These are phyloP conservation scores for Linaria vulgaris DNA, from an alignment of 257 asterid genomes.

Conservation along the genomic window DNA sequence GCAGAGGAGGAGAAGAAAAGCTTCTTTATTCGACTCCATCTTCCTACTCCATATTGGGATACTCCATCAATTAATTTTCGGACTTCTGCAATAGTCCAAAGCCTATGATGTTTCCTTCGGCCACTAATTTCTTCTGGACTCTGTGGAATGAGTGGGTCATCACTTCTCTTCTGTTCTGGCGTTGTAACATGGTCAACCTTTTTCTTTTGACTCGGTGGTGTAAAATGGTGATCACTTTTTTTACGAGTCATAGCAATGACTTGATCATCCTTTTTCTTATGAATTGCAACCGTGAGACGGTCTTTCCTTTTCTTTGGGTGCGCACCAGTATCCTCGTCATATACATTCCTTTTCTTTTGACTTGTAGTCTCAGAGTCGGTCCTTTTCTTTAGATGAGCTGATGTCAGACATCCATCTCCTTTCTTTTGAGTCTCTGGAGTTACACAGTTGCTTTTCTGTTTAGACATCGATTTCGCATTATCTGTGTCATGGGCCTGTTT, in stretches of 20 bases:
- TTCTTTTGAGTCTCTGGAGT: conserved; percentile 38
- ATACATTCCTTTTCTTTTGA: conserved; percentile 5
- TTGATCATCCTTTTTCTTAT: not conserved
- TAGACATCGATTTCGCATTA: conserved; percentile 24
- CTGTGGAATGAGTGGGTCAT: conserved; percentile 23
- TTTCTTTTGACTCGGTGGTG: conserved; percentile 23
- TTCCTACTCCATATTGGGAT: conserved; percentile 85
- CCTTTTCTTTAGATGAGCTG: conserved; percentile 35
- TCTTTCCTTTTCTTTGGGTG: conserved; percentile 32
- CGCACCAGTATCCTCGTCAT: no score
- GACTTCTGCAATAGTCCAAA: conserved; percentile 90
- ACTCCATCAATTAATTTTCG: conserved; percentile 83
- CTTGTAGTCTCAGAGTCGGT: no score
- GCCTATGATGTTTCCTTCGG: conserved; percentile 81
- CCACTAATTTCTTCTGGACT: conserved; percentile 44
- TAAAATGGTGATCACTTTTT: conserved; percentile 23
- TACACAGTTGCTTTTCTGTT: conserved; percentile 28
- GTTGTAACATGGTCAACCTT: conserved; percentile 7
- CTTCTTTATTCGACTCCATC: conserved; percentile 91
- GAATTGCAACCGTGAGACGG: not conserved
- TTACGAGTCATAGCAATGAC: conserved; percentile 9
- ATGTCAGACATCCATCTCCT: conserved; percentile 31
- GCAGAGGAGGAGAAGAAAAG: conserved; percentile 69
- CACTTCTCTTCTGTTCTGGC: conserved; percentile 18
- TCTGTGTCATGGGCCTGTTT: conserved; percentile 39